Conservation (phyloP, 1,284 basidiomycete species). For the Sporisorium sorghi region DNA sequence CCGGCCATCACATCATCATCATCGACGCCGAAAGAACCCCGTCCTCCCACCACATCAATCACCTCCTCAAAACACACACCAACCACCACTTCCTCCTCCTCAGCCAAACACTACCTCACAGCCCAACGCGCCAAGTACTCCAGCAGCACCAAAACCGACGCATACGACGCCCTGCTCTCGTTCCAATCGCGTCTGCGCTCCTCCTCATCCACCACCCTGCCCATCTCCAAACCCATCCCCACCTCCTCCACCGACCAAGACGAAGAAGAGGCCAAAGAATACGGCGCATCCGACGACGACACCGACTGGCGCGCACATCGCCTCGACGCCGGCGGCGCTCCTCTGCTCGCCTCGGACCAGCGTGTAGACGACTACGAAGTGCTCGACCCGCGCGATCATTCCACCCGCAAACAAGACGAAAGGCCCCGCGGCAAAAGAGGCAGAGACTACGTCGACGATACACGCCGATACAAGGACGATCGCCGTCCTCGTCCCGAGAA, state of each 20-base stretch:
- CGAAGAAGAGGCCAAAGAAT: slow-evolving; percentile 52
- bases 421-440: slow-evolving; percentile 31
- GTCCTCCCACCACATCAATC: not conserved
- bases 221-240: not conserved
- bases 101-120: slow-evolving; percentile 9
- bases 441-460: slow-evolving; percentile 51
- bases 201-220: not conserved
- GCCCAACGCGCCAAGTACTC: slow-evolving; percentile 24
- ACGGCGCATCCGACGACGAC: slow-evolving; percentile 62
- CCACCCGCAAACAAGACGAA: not conserved
- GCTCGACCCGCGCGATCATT: slow-evolving; percentile 44
- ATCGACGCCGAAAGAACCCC: not conserved
- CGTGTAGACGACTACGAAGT: slow-evolving; percentile 58
- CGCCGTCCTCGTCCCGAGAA: not conserved
- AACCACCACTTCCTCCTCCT: not conserved
- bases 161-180: slow-evolving; percentile 26
- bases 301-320: slow-evolving; percentile 34
- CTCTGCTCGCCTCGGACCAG: slow-evolving; percentile 22
- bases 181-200: slow-evolving; percentile 45
- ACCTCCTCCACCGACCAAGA: slow-evolving; percentile 12
- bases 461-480: slow-evolving; percentile 6
- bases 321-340: slow-evolving; percentile 50
- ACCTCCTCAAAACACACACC: not conserved
- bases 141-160: slow-evolving; percentile 13
- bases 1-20: not conserved